phyloP scores from a whole-genome alignment of 192 early-diverging fungal genomes.

The Mortierella antarctica region DNA sequence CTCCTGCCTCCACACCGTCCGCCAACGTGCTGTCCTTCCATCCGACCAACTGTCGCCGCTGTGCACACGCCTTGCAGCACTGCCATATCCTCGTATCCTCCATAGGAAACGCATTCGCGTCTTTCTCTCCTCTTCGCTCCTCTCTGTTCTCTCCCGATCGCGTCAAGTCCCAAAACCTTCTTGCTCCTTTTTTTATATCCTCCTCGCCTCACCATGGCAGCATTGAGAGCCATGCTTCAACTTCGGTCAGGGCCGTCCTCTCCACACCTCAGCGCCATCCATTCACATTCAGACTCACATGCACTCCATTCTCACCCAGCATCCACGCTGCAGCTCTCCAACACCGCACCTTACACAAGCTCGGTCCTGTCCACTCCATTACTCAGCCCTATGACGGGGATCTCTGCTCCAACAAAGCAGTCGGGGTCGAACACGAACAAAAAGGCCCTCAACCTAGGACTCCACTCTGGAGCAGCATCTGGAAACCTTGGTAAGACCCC shows the following conservation, averaged over 20 bases:
- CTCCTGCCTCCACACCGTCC: too few relatives aligned
- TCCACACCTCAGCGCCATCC: background rate
- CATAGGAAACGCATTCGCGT: too few relatives aligned
- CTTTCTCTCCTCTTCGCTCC: too few relatives aligned
- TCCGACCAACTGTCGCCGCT: too few relatives aligned
- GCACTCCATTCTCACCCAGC: background rate
- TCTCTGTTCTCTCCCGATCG: too few relatives aligned
- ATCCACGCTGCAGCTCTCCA: slow-evolving; percentile 1
- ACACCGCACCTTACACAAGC: background rate
- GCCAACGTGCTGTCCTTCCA: too few relatives aligned
- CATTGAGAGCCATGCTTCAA: slow-evolving; percentile 46
- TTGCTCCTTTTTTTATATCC: background rate
- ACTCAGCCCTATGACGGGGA: background rate
- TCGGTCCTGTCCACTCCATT: background rate
- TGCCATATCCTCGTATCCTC: too few relatives aligned
- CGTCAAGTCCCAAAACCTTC: background rate
- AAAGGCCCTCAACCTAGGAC: slow-evolving; percentile 42
- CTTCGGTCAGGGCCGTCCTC: slow-evolving; percentile 30
- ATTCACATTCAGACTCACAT: slow-evolving; percentile 5
- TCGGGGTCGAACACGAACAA: background rate
- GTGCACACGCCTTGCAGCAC: too few relatives aligned
- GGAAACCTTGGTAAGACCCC: slow-evolving; percentile 61
- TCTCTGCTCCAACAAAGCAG: background rate
- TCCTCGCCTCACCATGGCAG: slow-evolving; percentile 22
- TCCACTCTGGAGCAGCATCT: slow-evolving; percentile 64